Evolutionary conservation across 2,329 filamentous ascomycete species (phyloP).

Genomic region (Helotiales sp.): DNA sequence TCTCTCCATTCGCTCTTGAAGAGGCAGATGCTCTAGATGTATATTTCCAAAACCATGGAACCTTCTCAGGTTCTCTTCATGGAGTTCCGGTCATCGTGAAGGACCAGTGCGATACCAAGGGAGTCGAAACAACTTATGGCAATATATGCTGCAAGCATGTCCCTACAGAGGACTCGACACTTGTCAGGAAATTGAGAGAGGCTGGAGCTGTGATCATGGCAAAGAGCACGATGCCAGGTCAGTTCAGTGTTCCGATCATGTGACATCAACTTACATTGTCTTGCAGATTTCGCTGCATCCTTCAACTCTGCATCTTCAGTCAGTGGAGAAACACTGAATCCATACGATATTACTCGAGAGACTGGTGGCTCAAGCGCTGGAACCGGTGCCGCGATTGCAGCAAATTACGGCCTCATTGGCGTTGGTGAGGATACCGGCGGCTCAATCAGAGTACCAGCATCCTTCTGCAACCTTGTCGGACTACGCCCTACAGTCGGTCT

Average conservation of each 20-base stretch:
- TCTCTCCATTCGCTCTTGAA: conserved; percentile 5
- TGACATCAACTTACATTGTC: not conserved
- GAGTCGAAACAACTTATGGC: conserved; percentile 46
- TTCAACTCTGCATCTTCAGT: conserved; percentile 21
- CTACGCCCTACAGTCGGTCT: conserved; percentile 22
- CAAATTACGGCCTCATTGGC: conserved; percentile 39
- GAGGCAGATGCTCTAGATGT: conserved; percentile 15
- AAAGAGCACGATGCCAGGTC: conserved; percentile 24
- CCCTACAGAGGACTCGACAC: conserved; percentile 14
- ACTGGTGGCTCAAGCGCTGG: conserved; percentile 51
- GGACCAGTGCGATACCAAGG: conserved; percentile 58
- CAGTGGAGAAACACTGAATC: conserved; percentile 17
- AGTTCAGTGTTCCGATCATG: not conserved
- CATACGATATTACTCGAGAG: conserved; percentile 14
- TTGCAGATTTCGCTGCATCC: conserved; percentile 17
- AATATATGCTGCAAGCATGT: conserved; percentile 17
- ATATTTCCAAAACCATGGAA: conserved; percentile 9
- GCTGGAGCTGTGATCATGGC: conserved; percentile 25
- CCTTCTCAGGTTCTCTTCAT: conserved; percentile 43
- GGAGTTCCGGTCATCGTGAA: conserved; percentile 61
- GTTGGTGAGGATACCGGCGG: conserved; percentile 21
- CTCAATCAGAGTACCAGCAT: conserved; percentile 22
- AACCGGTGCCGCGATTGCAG: conserved; percentile 45
- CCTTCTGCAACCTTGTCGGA: conserved; percentile 23
- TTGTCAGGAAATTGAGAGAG: conserved; percentile 20